Conservation (phyloP, 208 protist genomes). For the Angomonas ambiguus region DNA sequence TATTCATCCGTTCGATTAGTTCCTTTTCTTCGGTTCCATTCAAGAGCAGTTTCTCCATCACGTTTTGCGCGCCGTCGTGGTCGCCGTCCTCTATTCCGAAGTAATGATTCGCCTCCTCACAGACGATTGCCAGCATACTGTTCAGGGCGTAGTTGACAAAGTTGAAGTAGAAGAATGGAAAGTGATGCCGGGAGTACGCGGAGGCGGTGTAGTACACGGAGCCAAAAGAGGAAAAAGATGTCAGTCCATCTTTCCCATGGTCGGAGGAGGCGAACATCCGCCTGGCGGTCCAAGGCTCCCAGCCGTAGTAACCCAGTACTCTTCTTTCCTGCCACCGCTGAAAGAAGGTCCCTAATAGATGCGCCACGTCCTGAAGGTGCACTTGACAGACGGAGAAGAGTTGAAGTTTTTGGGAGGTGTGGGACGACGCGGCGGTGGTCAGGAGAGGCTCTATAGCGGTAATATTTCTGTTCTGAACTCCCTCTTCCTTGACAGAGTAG, state of each 20-base stretch:
- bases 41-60: background rate
- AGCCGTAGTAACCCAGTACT: conserved; percentile 24
- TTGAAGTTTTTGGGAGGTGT: too few species aligned
- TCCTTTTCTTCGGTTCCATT: background rate
- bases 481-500: too few species aligned
- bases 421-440: too few species aligned
- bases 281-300: too few species aligned
- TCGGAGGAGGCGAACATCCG: conserved; percentile 19
- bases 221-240: background rate
- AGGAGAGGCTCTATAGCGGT: too few species aligned
- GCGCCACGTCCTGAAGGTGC: too few species aligned
- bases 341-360: too few species aligned
- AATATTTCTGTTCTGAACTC: background rate
- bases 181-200: conserved; percentile 38
- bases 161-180: conserved; percentile 23
- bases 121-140: conserved; percentile 30
- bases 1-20: background rate
- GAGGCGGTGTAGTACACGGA: conserved; percentile 26
- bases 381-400: too few species aligned
- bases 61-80: background rate
- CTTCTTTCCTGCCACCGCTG: too few species aligned
- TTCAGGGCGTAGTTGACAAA: conserved; percentile 47
- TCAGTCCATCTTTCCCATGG: conserved; percentile 37
- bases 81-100: background rate
- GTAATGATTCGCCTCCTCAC: background rate